Base-by-base conservation (phyloP, 805 yeast species). In the Debaryomyces hansenii region DNA sequence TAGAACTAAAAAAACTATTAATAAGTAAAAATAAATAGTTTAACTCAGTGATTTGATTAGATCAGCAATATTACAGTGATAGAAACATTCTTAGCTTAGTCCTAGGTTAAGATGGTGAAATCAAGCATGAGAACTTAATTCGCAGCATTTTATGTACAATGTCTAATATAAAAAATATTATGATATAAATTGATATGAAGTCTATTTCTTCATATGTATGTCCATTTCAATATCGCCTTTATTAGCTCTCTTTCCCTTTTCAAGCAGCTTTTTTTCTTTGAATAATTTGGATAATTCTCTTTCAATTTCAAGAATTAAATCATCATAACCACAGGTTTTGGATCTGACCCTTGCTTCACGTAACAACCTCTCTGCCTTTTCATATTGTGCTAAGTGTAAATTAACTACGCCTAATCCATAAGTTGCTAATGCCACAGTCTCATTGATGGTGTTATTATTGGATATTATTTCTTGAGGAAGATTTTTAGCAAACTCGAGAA, bases 401-500 rank as follows among this genome's bases (percentile, higher is more conserved):
- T 79, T 75, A 9, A 89, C 75, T 4, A 90, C 95, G 1, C 97
- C 98, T 35, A 88, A 71, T 0, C 96, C 95, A 59, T 87, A 91
- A 0, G 90, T 82, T 0, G 96, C 82, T 60, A 91, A 72, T 0
- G 95, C 94, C 36, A 86, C 82, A 1, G 87, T 81, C 51, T 87
- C 89, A 28, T 79, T 76, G 10, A 85, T 66, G 21, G 52, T 46
- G 18, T 42, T 47, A 38, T 60, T 57, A 21, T 49, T 45, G n/a
- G 47, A 44, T 24, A 55, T 51, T 14, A 56, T 47, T 14, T 65
- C 63, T 41, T 51, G 53, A 20, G 72, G 66, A 37, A 71, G 51
- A 11, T 58, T 50, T 44, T 63, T 68, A n/a, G 70, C 60, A 28
- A 58, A 64, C 37, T 51, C 59, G 18, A 69, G 54, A 35, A 70